phyloP scores from a whole-genome alignment of 768 basidiomycete species.

The Hypholoma sublateritium region DNA sequence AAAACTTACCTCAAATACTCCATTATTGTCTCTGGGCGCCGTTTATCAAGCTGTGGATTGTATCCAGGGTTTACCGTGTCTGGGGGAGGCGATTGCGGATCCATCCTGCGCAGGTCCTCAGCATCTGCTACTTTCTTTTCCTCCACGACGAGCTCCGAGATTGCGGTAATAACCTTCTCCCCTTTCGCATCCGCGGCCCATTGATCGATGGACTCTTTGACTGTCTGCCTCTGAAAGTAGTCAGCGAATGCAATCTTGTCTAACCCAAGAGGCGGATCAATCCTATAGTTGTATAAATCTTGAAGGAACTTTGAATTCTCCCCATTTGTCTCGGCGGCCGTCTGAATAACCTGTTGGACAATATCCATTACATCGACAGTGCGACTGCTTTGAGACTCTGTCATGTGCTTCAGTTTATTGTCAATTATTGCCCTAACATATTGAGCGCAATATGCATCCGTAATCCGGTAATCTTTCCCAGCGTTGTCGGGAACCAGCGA shows the following conservation, averaged over 20 bases:
- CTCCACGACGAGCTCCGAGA: conserved; percentile 7
- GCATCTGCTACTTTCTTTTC: conserved; percentile 7
- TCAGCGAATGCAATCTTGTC: conserved; percentile 16
- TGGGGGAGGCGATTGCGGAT: conserved; percentile 19
- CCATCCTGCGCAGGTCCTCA: conserved; percentile 6
- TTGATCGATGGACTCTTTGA: conserved; percentile 8
- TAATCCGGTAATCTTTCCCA: conserved; percentile 2
- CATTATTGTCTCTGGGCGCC: conserved; percentile 22
- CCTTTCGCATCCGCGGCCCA: neutral
- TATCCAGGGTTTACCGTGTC: conserved; percentile 22
- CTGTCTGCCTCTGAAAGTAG: conserved; percentile 11
- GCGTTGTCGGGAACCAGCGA: conserved; percentile 1
- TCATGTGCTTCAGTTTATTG: neutral
- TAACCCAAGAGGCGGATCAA: conserved; percentile 19
- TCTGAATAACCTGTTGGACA: neutral
- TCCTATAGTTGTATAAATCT: conserved; percentile 9
- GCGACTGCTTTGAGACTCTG: too few relatives aligned
- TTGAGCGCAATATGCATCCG: neutral
- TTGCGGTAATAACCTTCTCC: neutral
- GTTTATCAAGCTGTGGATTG: conserved; percentile 24
- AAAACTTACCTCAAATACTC: conserved; percentile 24
- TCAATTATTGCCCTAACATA: neutral
- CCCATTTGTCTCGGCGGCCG: neutral
- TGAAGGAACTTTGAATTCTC: neutral
- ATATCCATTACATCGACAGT: too few relatives aligned